Evolutionary conservation across 306 rosid genomes (phyloP), one percentile per base, ranked within the genome.

Genomic region (Gleditsia sinensis): DNA sequence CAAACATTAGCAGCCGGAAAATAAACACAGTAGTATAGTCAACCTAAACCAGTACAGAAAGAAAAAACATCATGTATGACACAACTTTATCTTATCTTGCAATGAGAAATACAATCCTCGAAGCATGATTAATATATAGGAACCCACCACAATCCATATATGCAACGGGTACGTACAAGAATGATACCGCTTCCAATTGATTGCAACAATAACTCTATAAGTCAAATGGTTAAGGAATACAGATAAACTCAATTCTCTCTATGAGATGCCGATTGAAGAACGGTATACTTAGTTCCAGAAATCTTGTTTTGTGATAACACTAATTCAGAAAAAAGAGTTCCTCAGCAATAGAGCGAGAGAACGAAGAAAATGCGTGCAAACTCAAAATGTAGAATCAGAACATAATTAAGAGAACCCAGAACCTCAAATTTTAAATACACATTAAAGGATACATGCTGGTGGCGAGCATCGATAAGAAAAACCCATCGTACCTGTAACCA

Each of bases 401-500:
- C 3, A 56, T 10, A 51, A 78, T 5, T n/a, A 11, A 8, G 49
- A 55, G 27, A 45, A 48, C n/a, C 40, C 40, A 65, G 75, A 77
- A 60, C 54, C 61, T 50, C 56, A 51, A 23, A n/a, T 70, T 9
- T 14, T 14, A 30, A 42, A 57, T 9, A 16, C 8, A 8, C 28
- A 24, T 25, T 0, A 51, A 85, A 87, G 94, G 97, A 91, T 91
- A 91, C 97, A 85, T 84, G 59, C 92, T 89, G 24, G 91, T 87
- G 43, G 93, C 97, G 74, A 91, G 93, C 93, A 91, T 89, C 30
- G 91, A 86, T 84, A 91, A 82, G 91, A 91, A 91, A 81, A 89
- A 91, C 20, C 97, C 97, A 67, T 91, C 95, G 66, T 87, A 91
- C 96, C 96, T 91, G 88, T 55, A 73, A 66, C 30, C 42, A 42